Evolutionary conservation across 192 early-diverging fungal species (phyloP).

Genomic region (Coemansia javaensis): DNA sequence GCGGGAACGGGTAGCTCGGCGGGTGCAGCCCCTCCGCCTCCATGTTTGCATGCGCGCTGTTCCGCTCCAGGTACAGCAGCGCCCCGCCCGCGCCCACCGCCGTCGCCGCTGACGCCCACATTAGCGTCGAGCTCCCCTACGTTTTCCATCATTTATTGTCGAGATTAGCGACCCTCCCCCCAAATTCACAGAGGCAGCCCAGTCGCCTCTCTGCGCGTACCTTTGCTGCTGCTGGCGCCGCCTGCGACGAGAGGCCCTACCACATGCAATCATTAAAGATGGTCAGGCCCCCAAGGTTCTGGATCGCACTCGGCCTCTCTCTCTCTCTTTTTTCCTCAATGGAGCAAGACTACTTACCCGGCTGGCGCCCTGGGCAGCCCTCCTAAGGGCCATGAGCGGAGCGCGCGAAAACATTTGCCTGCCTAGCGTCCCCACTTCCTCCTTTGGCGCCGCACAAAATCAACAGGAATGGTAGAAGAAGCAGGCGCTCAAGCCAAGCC

Average conservation of each 20-base stretch:
- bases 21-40: conserved; percentile 90
- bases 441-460: neutral
- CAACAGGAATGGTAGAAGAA: neutral
- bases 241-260: conserved; percentile 36
- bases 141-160: too few relatives aligned
- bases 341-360: conserved; percentile 16
- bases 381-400: conserved; percentile 28
- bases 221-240: conserved; percentile 13
- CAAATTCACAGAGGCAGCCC: neutral
- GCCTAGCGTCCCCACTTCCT: too few relatives aligned
- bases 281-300: too few relatives aligned
- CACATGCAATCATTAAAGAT: too few relatives aligned
- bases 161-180: too few relatives aligned
- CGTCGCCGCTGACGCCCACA: conserved; percentile 58
- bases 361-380: conserved; percentile 25
- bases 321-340: neutral
- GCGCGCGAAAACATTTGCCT: conserved; percentile 40
- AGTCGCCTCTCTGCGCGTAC: too few relatives aligned
- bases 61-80: conserved; percentile 49
- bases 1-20: conserved; percentile 83
- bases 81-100: conserved; percentile 51
- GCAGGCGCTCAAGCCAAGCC: neutral
- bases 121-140: too few relatives aligned
- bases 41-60: conserved; percentile 70
- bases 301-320: too few relatives aligned